Conservation (phyloP, 148 eudicot species). For the Fagopyrum homotropicum region DNA sequence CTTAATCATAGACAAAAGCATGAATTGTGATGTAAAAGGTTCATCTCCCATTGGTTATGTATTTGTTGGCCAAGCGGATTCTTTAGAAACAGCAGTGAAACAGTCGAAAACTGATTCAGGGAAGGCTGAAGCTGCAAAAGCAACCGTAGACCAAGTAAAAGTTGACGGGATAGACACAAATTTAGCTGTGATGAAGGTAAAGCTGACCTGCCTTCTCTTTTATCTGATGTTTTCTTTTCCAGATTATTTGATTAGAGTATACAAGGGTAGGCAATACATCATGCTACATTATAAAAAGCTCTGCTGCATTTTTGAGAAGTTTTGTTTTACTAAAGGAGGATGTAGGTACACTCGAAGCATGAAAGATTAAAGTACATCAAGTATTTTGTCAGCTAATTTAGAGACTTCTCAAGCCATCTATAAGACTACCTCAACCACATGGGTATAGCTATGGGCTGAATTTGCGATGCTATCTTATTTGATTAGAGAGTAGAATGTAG, state of each 20-base stretch:
- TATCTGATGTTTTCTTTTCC: background rate
- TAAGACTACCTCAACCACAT: background rate
- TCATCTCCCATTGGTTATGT: constrained; percentile 38
- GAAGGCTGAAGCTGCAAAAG: constrained; percentile 79
- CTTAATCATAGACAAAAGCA: constrained; percentile 28
- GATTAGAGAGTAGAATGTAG: background rate
- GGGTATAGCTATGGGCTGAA: background rate
- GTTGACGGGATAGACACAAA: constrained; percentile 87
- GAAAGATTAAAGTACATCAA: background rate
- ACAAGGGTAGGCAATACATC: background rate
- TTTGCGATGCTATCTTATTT: background rate
- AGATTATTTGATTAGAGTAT: background rate
- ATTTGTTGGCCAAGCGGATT: constrained; percentile 52
- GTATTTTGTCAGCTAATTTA: background rate
- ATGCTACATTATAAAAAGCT: background rate
- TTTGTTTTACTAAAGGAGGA: background rate
- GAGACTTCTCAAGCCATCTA: background rate
- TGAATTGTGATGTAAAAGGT: constrained; percentile 29
- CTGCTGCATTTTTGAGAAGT: background rate
- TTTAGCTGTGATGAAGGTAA: constrained; percentile 77
- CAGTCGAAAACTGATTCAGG: constrained; percentile 52
- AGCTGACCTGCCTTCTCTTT: background rate
- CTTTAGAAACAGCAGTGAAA: constrained; percentile 59
- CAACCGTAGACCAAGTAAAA: constrained; percentile 79
- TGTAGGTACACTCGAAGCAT: background rate